Base-by-base conservation (phyloP, 164 flowering plant genomes). In the Dillenia turbinata region DNA sequence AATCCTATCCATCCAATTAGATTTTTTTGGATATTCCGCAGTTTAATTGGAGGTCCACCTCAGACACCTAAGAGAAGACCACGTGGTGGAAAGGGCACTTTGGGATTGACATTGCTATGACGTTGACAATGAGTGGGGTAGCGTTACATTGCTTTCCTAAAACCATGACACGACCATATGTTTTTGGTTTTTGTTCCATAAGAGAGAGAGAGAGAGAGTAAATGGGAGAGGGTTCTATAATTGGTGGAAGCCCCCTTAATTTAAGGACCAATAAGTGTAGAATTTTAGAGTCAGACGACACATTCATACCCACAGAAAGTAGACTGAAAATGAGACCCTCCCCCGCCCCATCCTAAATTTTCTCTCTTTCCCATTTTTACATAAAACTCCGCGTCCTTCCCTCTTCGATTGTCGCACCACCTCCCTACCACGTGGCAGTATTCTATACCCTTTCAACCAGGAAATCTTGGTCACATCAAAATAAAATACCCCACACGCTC, bases 31-130 rank as follows among this genome's bases (percentile, higher is more conserved):
- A n/a, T n/a, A n/a, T n/a, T n/a, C n/a, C n/a, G n/a, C n/a, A 22
- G 6, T 33, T 33, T 33, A 33, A 33, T 33, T 33, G 65, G 65
- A 74, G 77, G 83, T 71, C 70, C 75, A 73, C 75, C 69, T 68
- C 26, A 63, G 44, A 55, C 71, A 60, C 46, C 59, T 55, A 46
- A 59, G 60, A 61, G 75, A 71, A 65, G 76, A 72, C 83, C 87
- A 86, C 87, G 92, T 86, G 88, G 71, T 77, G 62, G 69, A 61
- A 64, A 57, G 70, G 70, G 69, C 72, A 67, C 71, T 74, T 22
- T 60, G 67, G 40, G 49, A 54, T 63, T 63, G 60, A 67, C 63
- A 67, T 61, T 5, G 40, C 40, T 33, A 33, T 0, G 63, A 56
- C 70, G 70, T 63, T 68, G 49, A 58, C 33, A 62, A 52, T 67